These are phyloP conservation scores for Fusarium caatingaense DNA, from an alignment of 2,329 filamentous ascomycete genomes.

Conservation along the genomic window DNA sequence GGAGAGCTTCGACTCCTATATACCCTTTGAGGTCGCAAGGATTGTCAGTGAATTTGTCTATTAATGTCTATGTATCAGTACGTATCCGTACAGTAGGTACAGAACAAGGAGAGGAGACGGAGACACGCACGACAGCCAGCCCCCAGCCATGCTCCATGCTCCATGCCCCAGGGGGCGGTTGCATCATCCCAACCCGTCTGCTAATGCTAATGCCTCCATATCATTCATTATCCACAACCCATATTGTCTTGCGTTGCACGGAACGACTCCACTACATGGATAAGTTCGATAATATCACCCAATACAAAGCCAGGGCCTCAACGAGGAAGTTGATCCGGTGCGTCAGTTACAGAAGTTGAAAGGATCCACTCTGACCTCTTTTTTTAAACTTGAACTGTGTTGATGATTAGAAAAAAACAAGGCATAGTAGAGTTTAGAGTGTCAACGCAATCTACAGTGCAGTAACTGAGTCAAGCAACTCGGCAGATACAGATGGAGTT, in stretches of 20 bases:
- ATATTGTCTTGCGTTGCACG: conserved; percentile 17
- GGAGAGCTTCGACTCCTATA: conserved; percentile 38
- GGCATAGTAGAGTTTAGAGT: conserved; percentile 10
- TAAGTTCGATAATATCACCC: conserved; percentile 30
- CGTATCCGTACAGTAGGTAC: conserved; percentile 1
- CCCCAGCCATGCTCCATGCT: conserved; percentile 17
- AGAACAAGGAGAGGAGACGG: neutral
- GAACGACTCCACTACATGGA: conserved; percentile 25
- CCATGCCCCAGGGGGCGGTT: conserved; percentile 40
- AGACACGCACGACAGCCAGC: neutral
- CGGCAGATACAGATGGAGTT: neutral
- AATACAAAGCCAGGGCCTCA: conserved; percentile 31
- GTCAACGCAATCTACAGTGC: conserved; percentile 32
- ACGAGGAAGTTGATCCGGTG: conserved; percentile 39
- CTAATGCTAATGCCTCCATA: neutral
- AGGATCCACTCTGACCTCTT: conserved; percentile 13
- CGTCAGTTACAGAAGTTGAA: conserved; percentile 31
- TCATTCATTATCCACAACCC: neutral
- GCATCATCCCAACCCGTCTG: conserved; percentile 37
- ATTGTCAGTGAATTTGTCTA: conserved; percentile 19
- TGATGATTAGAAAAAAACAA: conserved; percentile 21
- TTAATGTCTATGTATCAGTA: conserved; percentile 8
- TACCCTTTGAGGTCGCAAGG: conserved; percentile 30
- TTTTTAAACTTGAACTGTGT: neutral
- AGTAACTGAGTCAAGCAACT: neutral